Evolutionary conservation across 2,329 filamentous ascomycete genomes (phyloP).

Genomic region (Aspergillus japonicus): DNA sequence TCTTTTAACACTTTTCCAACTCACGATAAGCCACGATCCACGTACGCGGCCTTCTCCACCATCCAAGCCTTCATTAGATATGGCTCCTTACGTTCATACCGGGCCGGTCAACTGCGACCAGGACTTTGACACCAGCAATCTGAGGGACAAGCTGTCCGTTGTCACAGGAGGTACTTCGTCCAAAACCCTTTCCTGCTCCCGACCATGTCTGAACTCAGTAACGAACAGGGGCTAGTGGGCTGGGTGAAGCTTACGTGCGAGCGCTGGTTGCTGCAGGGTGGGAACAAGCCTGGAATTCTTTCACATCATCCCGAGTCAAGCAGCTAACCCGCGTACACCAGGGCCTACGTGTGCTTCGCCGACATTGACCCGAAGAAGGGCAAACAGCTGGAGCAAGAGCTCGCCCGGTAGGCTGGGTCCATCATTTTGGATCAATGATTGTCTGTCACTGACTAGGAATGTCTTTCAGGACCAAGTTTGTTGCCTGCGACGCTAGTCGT

Average conservation of each 20-base stretch:
- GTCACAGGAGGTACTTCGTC: slow-evolving; percentile 20
- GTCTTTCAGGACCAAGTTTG: slow-evolving; percentile 23
- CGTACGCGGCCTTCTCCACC: no score
- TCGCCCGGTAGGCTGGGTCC: slow-evolving; percentile 13
- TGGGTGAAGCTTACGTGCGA: slow-evolving; percentile 8
- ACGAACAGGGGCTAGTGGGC: slow-evolving; percentile 1
- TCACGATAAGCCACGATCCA: no score
- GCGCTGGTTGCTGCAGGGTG: slow-evolving; percentile 4
- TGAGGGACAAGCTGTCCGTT: slow-evolving; percentile 35
- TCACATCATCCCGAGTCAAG: neutral
- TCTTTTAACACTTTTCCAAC: no score
- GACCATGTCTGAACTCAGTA: no score
- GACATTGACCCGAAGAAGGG: slow-evolving; percentile 23
- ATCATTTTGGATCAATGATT: no score
- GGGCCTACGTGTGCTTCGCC: slow-evolving; percentile 18
- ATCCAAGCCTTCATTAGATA: neutral
- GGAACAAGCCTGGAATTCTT: no score
- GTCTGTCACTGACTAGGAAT: no score
- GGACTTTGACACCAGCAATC: neutral
- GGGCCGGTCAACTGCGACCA: neutral
- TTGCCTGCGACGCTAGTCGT: slow-evolving; percentile 30
- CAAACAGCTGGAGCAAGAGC: slow-evolving; percentile 21
- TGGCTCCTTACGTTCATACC: slow-evolving; percentile 2
- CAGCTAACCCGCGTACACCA: neutral
- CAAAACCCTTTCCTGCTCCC: no score